Evolutionary conservation across 2,329 filamentous ascomycete species (phyloP).

Genomic region (Lachnellula suecica): DNA sequence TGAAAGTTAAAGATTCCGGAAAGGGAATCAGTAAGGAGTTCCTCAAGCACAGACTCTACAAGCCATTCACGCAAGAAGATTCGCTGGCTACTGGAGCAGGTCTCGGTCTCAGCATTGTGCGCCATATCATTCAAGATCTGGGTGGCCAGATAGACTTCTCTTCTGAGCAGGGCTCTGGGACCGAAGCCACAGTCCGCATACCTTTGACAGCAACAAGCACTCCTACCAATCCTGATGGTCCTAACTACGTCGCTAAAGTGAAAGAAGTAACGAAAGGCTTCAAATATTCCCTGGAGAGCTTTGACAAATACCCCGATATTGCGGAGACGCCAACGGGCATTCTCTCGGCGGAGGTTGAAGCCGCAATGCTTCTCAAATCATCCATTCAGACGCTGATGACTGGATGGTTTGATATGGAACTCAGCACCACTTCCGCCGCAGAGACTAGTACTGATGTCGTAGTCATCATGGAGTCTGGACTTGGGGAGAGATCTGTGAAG

Average conservation of each 20-base stretch:
- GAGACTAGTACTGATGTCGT: constrained; percentile 22
- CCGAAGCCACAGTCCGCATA: constrained; percentile 41
- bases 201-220: constrained; percentile 18
- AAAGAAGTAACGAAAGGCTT: constrained; percentile 16
- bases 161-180: constrained; percentile 53
- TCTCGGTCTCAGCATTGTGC: constrained; percentile 63
- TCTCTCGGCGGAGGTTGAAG: constrained; percentile 26
- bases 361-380: constrained; percentile 26
- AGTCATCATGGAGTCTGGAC: constrained; percentile 28
- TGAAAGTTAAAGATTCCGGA: constrained; percentile 61
- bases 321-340: constrained; percentile 31
- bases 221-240: constrained; percentile 8
- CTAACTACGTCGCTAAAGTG: constrained; percentile 18
- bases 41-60: constrained; percentile 57
- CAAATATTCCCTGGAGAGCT: constrained; percentile 25
- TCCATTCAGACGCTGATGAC: constrained; percentile 16
- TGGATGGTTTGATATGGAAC: constrained; percentile 29
- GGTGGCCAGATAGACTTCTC: constrained; percentile 58
- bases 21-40: constrained; percentile 64
- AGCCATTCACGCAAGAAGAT: constrained; percentile 64
- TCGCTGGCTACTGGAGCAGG: constrained; percentile 59
- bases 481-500: constrained; percentile 20
- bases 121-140: constrained; percentile 57
- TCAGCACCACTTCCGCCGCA: constrained; percentile 1
- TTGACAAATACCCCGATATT: constrained; percentile 32